Conservation (phyloP, 768 basidiomycete species). For the Lactarius hengduanensis region DNA sequence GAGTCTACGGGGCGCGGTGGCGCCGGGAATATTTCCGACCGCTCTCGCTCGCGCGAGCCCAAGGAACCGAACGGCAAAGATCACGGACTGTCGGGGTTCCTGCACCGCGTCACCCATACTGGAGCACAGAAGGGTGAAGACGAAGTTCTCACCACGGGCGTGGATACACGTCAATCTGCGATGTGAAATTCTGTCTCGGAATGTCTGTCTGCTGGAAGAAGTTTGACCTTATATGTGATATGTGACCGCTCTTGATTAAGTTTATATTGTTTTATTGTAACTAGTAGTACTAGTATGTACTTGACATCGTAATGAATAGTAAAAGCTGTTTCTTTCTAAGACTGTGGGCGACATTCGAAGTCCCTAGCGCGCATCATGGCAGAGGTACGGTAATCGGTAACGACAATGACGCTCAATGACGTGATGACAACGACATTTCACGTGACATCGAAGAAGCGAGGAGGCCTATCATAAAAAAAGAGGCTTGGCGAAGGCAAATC, state of each 20-base stretch:
- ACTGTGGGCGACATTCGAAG: neutral
- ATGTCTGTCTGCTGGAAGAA: neutral
- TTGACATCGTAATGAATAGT: neutral
- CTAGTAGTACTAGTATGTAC: neutral
- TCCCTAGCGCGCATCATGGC: no score
- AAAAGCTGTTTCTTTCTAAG: neutral
- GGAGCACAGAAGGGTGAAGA: neutral
- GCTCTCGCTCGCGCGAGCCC: slow-evolving; percentile 38
- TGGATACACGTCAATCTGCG: neutral
- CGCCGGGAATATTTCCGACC: slow-evolving; percentile 52
- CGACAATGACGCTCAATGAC: neutral
- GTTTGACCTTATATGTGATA: neutral
- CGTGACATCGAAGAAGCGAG: neutral
- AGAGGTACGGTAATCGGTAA: neutral
- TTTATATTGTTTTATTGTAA: neutral
- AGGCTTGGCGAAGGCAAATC: neutral
- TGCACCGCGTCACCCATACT: slow-evolving; percentile 20
- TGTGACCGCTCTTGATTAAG: neutral
- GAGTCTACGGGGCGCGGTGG: slow-evolving; percentile 60
- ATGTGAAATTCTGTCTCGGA: neutral
- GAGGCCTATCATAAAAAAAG: no score
- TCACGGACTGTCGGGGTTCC: slow-evolving; percentile 23
- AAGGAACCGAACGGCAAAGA: neutral
- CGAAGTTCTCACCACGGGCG: neutral
- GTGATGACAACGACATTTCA: neutral